phyloP scores from a whole-genome alignment of 768 basidiomycete genomes.

The Tremella fuciformis region DNA sequence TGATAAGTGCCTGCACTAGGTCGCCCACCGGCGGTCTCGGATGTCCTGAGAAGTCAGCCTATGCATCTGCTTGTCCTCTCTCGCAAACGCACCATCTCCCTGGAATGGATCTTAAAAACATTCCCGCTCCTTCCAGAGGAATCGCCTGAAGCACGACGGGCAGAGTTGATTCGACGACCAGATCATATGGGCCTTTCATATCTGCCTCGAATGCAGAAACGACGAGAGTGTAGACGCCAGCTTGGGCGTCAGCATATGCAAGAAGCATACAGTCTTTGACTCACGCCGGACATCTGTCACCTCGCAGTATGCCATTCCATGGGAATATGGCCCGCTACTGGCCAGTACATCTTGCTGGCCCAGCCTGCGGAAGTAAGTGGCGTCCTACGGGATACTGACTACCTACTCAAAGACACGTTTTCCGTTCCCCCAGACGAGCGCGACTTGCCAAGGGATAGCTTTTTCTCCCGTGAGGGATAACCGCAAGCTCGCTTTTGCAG shows the following conservation, averaged over 20 bases:
- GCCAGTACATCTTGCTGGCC: slow-evolving; percentile 60
- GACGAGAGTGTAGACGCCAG: slow-evolving; percentile 77
- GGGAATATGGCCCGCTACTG: slow-evolving; percentile 76
- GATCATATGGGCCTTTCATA: slow-evolving; percentile 64
- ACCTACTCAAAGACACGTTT: slow-evolving; percentile 72
- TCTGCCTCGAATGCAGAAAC: slow-evolving; percentile 78
- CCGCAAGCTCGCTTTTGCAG: slow-evolving; percentile 51
- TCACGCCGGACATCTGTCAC: slow-evolving; percentile 59
- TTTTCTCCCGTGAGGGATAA: slow-evolving; percentile 61
- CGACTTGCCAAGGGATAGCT: slow-evolving; percentile 70
- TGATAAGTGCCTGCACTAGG: slow-evolving; percentile 65
- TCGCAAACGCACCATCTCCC: slow-evolving; percentile 66
- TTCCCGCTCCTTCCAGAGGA: slow-evolving; percentile 83
- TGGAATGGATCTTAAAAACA: slow-evolving; percentile 69
- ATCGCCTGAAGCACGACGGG: slow-evolving; percentile 66
- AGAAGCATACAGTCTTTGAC: slow-evolving; percentile 15
- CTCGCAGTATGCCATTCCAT: slow-evolving; percentile 65
- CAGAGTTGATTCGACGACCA: slow-evolving; percentile 63
- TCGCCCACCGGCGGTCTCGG: slow-evolving; percentile 64
- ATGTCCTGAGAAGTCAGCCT: slow-evolving; percentile 56
- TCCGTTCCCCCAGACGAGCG: slow-evolving; percentile 71
- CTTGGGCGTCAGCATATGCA: slow-evolving; percentile 50
- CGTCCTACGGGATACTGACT: not conserved
- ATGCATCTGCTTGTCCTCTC: not conserved
- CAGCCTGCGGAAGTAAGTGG: not conserved